phyloP scores from a whole-genome alignment of 2,329 filamentous ascomycete species.

The Pezicula neosporulosa region DNA sequence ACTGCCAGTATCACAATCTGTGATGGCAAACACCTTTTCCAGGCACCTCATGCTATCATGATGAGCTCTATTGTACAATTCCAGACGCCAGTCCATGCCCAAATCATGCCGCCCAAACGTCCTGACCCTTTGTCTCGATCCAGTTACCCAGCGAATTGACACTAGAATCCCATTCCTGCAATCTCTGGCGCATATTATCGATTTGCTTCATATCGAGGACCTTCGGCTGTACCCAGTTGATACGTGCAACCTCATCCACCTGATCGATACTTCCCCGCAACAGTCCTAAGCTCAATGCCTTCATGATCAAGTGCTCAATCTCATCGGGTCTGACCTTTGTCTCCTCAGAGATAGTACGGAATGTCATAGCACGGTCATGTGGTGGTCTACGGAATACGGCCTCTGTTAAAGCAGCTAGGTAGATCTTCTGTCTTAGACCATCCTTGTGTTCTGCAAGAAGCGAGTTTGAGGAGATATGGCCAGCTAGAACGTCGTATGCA shows the following conservation, averaged over 20 bases:
- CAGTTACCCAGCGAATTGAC: constrained; percentile 96
- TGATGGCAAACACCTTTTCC: neutral
- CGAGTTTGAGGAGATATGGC: constrained; percentile 75
- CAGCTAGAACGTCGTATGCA: constrained; percentile 79
- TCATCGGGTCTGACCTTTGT: constrained; percentile 88
- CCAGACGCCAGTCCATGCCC: constrained; percentile 22
- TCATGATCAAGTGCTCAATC: constrained; percentile 99
- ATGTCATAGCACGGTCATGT: constrained; percentile 92
- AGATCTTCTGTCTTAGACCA: constrained; percentile 96
- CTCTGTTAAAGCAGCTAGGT: constrained; percentile 92
- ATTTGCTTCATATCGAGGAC: constrained; percentile 95
- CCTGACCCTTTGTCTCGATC: constrained; percentile 91
- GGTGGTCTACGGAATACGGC: constrained; percentile 93
- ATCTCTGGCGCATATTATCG: constrained; percentile 79
- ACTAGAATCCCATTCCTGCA: constrained; percentile 93
- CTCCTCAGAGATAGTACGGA: constrained; percentile 81
- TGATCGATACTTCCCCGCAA: constrained; percentile 93
- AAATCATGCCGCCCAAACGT: constrained; percentile 84
- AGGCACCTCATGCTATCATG: constrained; percentile 12
- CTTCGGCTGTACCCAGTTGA: constrained; percentile 99
- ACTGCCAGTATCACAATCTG: neutral
- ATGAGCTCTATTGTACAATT: constrained; percentile 27
- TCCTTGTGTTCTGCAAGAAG: constrained; percentile 76
- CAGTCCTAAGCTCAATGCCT: constrained; percentile 90
- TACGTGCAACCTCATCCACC: constrained; percentile 88